Conservation (phyloP, 768 basidiomycete species). For the Lyophyllum decastes region DNA sequence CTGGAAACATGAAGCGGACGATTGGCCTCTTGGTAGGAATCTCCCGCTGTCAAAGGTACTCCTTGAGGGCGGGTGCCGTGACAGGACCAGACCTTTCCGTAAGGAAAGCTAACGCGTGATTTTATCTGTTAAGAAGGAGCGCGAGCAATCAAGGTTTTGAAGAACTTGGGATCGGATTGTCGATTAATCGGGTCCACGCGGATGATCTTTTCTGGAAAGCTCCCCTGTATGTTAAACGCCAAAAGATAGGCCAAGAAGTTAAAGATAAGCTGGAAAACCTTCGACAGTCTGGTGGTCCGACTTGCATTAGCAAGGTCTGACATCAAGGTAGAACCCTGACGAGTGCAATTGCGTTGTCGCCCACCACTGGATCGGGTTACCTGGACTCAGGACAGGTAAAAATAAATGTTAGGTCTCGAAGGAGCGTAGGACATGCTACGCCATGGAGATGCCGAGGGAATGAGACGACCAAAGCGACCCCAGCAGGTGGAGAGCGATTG, state of each 20-base stretch:
- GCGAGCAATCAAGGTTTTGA: slow-evolving; percentile 2
- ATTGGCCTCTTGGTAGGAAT: neutral
- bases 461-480: slow-evolving; percentile 2
- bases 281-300: neutral
- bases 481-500: slow-evolving; percentile 2
- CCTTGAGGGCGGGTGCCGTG: neutral
- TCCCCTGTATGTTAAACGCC: slow-evolving; percentile 15
- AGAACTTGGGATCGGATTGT: slow-evolving; percentile 12
- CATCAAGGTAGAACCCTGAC: slow-evolving; percentile 6
- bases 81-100: neutral
- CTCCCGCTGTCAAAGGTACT: neutral
- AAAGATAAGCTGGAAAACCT: neutral
- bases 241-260: slow-evolving; percentile 3
- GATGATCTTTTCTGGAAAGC: slow-evolving; percentile 3
- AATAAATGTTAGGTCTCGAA: slow-evolving; percentile 6
- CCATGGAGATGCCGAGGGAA: slow-evolving; percentile 17
- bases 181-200: slow-evolving; percentile 2
- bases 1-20: neutral
- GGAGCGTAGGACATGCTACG: neutral
- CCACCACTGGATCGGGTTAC: neutral
- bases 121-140: neutral
- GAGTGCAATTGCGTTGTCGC: neutral
- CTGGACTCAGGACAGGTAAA: neutral
- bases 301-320: neutral
- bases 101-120: neutral